Percentiles rank a stretch among this genome's conserved stretches.
Conservation (phyloP, 768 basidiomycete genomes). For the Trametes gibbosa region DNA sequence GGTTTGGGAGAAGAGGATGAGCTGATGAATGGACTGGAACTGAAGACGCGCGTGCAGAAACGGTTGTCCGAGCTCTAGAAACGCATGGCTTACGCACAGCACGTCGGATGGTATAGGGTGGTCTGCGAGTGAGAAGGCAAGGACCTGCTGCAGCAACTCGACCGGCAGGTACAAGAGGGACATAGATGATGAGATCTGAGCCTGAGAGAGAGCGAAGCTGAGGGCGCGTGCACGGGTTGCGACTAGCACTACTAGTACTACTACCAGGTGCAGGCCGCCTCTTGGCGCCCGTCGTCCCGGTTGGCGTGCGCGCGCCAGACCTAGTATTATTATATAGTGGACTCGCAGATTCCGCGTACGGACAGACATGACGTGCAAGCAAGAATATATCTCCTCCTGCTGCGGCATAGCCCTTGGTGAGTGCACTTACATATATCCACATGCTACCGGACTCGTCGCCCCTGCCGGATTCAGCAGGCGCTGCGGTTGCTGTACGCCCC, state of each 20-base stretch:
- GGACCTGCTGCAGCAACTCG: constrained; percentile 25
- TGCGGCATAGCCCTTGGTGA: too few species aligned
- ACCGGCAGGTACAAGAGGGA: constrained; percentile 20
- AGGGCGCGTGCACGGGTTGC: background rate
- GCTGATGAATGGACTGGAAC: constrained; percentile 27
- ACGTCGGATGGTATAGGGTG: constrained; percentile 19
- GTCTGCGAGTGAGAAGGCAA: constrained; percentile 18
- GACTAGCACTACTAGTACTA: background rate
- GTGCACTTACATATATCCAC: too few species aligned
- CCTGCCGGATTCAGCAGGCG: too few species aligned
- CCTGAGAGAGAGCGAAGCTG: background rate
- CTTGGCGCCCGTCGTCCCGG: background rate
- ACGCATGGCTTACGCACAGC: constrained; percentile 21
- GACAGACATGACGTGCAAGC: background rate
- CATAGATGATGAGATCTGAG: constrained; percentile 15
- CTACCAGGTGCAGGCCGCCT: background rate
- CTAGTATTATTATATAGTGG: too few species aligned
- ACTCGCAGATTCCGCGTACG: too few species aligned
- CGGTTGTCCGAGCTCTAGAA: constrained; percentile 19
- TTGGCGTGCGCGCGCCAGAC: background rate
- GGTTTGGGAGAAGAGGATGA: constrained; percentile 23
- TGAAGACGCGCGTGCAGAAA: constrained; percentile 25
- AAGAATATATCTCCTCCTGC: too few species aligned
- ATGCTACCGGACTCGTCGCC: too few species aligned
- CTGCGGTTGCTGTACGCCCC: too few species aligned